Evolutionary conservation across 2,329 filamentous ascomycete species (phyloP), one percentile per base, ranked within the genome.

Genomic region (Ophiostoma himal-ulmi): DNA sequence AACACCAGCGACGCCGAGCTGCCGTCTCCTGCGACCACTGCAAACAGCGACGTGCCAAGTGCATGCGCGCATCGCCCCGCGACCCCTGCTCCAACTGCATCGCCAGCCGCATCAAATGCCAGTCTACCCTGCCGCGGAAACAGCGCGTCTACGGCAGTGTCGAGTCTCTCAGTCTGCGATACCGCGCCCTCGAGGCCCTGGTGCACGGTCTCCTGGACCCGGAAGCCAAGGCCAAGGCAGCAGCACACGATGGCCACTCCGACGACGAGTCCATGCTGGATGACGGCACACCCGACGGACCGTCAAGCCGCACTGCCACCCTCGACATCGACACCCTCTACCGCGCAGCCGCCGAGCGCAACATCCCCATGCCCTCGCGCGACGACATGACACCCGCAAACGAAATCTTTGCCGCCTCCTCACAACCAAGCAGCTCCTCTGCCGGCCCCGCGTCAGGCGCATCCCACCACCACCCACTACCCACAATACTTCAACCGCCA

Each of bases 1-100:
- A 79, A 65, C 80, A 82, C 70, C 80, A 81, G 74, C 77, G 81
- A 62, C 81, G 82, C 73, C 77, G 81, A 34, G 81, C 81, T 68
- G 81, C 82, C 73, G 80, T 79, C 20, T 79, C 77, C 69, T 83
- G 81, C 75, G 81, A 83, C 75, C 80, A 81, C 71, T 82, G 81
- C 78, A 82, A 82, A 76, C 79, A 78, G 71, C 76, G 81, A 65
- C 82, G 82, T 74, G 81, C 82, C 71, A 82, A 82, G 74, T 83
- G 81, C 75, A 76, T 79, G 70, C 78, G 78, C 39, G 76, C 78
- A 70, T 75, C 78, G 5, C 79, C 78, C 34, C 77, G 80, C 64
- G 76, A 78, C 3, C 73, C 78, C 34, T 83, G 81, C 72, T 78
- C 78, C 54, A 82, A 83, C 76, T 83, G 81, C 75, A 70, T 78